A percentile compares a stretch with the other conserved stretches of the same genome.
Conservation (phyloP, 306 rosid species). For the Prunus mira region DNA sequence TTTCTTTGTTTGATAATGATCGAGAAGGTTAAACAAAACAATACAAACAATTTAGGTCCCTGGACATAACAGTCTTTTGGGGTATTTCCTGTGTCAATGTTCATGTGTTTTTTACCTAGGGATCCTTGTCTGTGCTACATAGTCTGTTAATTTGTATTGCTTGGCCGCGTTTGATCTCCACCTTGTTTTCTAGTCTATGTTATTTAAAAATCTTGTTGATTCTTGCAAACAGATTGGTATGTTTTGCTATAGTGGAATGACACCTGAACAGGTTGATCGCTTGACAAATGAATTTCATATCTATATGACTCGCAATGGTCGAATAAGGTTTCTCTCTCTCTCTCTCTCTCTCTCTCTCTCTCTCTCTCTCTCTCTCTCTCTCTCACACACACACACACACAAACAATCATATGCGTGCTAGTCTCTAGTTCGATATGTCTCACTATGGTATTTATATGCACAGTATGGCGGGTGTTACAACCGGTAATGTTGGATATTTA, state of each 20-base stretch:
- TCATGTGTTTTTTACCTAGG: background rate
- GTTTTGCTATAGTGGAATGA: slow-evolving; percentile 93
- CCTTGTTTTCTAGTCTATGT: background rate
- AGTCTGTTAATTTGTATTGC: background rate
- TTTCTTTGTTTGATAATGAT: background rate
- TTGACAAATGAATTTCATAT: slow-evolving; percentile 80
- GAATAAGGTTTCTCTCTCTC: slow-evolving; percentile 61
- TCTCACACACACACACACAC: background rate
- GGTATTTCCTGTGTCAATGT: background rate
- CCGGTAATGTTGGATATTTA: slow-evolving; percentile 73
- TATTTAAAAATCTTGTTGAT: slow-evolving; percentile 2
- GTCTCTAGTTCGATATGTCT: background rate
- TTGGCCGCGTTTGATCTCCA: background rate
- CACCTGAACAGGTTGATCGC: slow-evolving; percentile 91
- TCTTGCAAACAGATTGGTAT: slow-evolving; percentile 73
- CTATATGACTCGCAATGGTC: slow-evolving; percentile 92
- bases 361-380: background rate
- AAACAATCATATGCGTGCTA: background rate
- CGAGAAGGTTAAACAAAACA: background rate
- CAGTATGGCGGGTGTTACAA: slow-evolving; percentile 96
- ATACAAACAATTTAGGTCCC: background rate
- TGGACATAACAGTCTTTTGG: background rate
- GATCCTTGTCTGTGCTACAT: background rate
- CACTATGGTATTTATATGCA: background rate
- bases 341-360: background rate